These are phyloP conservation scores for Chalaropsis thielavioides DNA, from an alignment of 2,329 filamentous ascomycete species.

Conservation along the genomic window DNA sequence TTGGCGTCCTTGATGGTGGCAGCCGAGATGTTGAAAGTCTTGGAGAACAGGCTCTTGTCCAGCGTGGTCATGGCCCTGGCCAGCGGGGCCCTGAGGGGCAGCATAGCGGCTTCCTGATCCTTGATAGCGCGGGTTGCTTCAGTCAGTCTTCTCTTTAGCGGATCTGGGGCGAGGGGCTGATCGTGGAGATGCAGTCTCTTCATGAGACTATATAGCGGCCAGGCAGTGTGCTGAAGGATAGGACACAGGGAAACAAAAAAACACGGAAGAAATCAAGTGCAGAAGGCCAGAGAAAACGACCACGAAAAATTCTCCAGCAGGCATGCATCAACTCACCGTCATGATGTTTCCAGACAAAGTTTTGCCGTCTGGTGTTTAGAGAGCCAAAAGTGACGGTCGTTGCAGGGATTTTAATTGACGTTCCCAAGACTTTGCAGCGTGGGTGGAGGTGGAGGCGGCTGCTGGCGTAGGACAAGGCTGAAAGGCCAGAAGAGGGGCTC, in stretches of 20 bases:
- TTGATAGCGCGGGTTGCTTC: constrained; percentile 13
- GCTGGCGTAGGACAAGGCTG: constrained; percentile 9
- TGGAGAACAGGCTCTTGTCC: constrained; percentile 71
- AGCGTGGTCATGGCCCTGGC: constrained; percentile 66
- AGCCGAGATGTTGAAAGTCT: constrained; percentile 60
- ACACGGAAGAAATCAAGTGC: background rate
- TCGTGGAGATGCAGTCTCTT: background rate
- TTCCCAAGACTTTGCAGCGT: constrained; percentile 3
- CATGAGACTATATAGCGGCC: background rate
- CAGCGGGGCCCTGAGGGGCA: constrained; percentile 60
- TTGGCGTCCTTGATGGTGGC: constrained; percentile 62
- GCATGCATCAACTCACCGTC: constrained; percentile 1
- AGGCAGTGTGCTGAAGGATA: background rate
- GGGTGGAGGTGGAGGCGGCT: too few relatives aligned
- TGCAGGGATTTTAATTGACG: constrained; percentile 18
- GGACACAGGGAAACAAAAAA: background rate
- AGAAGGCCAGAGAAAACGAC: background rate
- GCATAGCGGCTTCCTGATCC: constrained; percentile 30
- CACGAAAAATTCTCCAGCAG: too few relatives aligned
- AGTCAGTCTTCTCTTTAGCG: constrained; percentile 4
- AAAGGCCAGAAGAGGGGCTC: constrained; percentile 9
- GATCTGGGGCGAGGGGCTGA: background rate
- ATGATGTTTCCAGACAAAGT: constrained; percentile 3
- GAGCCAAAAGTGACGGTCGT: background rate
- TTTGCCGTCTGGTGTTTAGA: background rate